phyloP scores from a whole-genome alignment of 495 filamentous ascomycete species.

The Ramalina peruviana region DNA sequence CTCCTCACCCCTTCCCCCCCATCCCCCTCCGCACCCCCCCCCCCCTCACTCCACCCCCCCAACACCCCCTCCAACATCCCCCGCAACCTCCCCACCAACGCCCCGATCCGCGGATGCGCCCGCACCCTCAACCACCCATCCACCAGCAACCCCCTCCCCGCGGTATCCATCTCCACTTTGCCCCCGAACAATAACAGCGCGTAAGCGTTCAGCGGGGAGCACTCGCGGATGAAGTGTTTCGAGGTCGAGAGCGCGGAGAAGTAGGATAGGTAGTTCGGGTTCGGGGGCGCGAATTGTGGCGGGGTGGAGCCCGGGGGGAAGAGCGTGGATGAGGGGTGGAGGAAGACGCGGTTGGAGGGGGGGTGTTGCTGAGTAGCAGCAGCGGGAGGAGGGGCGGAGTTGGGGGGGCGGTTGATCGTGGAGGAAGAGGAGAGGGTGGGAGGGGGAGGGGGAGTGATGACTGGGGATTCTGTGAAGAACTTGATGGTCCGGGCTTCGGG shows the following conservation, averaged over 20 bases:
- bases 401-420: slow-evolving; percentile 38
- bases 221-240: slow-evolving; percentile 76
- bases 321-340: slow-evolving; percentile 76
- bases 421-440: slow-evolving; percentile 47
- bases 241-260: slow-evolving; percentile 82
- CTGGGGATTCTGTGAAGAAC: slow-evolving; percentile 77
- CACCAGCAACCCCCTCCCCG: slow-evolving; percentile 75
- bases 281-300: slow-evolving; percentile 55
- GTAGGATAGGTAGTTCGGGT: slow-evolving; percentile 62
- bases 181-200: slow-evolving; percentile 84
- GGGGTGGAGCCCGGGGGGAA: slow-evolving; percentile 68
- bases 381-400: slow-evolving; percentile 21
- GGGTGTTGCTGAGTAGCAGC: neutral
- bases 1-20: slow-evolving; percentile 34
- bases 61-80: slow-evolving; percentile 78
- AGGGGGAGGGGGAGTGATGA: slow-evolving; percentile 71
- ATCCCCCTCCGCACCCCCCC: slow-evolving; percentile 40
- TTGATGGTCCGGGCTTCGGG: slow-evolving; percentile 84
- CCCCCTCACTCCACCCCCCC: slow-evolving; percentile 64
- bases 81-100: slow-evolving; percentile 68
- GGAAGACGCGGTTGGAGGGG: slow-evolving; percentile 76
- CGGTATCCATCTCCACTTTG: slow-evolving; percentile 68
- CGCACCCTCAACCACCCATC: slow-evolving; percentile 85
- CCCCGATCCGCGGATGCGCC: slow-evolving; percentile 91
- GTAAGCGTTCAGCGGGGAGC: slow-evolving; percentile 90